Base-by-base conservation (phyloP, 2,329 filamentous ascomycete genomes). In the Boeremia lycopersici region DNA sequence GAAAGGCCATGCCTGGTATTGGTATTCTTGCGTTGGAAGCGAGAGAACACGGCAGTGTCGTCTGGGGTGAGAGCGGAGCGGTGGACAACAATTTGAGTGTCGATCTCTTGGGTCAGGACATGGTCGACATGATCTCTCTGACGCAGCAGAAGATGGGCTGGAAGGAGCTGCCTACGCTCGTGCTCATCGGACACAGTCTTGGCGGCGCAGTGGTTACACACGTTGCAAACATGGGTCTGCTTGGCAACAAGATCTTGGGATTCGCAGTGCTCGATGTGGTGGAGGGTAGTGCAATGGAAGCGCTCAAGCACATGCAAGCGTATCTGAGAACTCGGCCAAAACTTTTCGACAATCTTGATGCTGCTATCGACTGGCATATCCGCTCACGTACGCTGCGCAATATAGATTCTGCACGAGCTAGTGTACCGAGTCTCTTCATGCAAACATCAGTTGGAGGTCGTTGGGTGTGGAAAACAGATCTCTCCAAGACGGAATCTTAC, bases 181-280 rank as follows among this genome's bases (percentile, higher is more conserved):
- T 98, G 26, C 84, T 98, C 0, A 86, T 99, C 7, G 95, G 95
- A 26, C 95, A 99, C 77, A 96, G 91, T 34, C 84, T 98, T 2
- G 95, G 95, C 48, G 95, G 95, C 12, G 93, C 93, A 6, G 90
- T 98, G 0, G 86, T 96, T 8, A 96, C 91, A 0, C 86, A 96
- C 68, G 81, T 96, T 51, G 92, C 93, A 11, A 86, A 84, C 68
- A 82, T 82, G 15, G 85, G 85, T 1, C 78, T 81, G 34, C 78
- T 96, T 31, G 90, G 89, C 1, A 74, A 77, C 33, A 83, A 86
- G 25, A 74, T 98, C 1, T 79, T 98, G 13, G 95, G 91, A 17
- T 96, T 93, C 75, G 90, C 87, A 3, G 93, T 98, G 7, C 81
- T 99, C 13, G 95, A 99, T 75, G 91, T 99, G 4, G 95, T 99